These are phyloP conservation scores for Fistulifera solaris DNA, from an alignment of 108 stramenopile genomes.

Conservation along the genomic window DNA sequence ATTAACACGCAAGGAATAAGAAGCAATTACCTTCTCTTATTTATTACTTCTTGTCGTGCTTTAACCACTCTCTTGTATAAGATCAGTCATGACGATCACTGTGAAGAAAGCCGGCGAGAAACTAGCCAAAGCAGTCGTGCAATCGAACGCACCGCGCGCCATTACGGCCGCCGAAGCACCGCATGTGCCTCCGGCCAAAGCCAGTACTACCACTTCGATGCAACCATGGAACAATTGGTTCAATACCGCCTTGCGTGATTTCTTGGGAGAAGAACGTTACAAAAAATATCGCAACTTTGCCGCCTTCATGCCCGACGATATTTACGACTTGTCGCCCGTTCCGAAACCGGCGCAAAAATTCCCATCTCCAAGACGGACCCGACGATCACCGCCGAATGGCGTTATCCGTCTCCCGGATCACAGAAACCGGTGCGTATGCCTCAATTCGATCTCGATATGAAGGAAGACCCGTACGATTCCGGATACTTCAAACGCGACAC, in stretches of 20 bases:
- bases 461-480: conserved; percentile 71
- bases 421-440: conserved; percentile 52
- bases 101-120: conserved; percentile 34
- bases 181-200: conserved; percentile 26
- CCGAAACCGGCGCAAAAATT: conserved; percentile 43
- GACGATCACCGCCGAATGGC: conserved; percentile 32
- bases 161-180: conserved; percentile 37
- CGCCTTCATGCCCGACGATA: conserved; percentile 62
- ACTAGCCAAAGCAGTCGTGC: conserved; percentile 15
- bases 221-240: conserved; percentile 88
- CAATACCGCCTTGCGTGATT: conserved; percentile 45
- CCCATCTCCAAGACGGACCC: conserved; percentile 45
- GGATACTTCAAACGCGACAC: conserved; percentile 82
- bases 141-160: conserved; percentile 28
- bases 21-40: no score
- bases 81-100: conserved; percentile 9
- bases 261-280: conserved; percentile 45
- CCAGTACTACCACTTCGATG: conserved; percentile 51
- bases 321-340: conserved; percentile 42
- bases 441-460: conserved; percentile 29
- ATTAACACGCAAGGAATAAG: no score
- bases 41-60: no score
- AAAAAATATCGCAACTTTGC: conserved; percentile 32
- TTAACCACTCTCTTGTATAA: no score
- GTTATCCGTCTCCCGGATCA: conserved; percentile 80